Conservation (phyloP, 176 grass and related monocot genomes). For the Neostapfia colusana region DNA sequence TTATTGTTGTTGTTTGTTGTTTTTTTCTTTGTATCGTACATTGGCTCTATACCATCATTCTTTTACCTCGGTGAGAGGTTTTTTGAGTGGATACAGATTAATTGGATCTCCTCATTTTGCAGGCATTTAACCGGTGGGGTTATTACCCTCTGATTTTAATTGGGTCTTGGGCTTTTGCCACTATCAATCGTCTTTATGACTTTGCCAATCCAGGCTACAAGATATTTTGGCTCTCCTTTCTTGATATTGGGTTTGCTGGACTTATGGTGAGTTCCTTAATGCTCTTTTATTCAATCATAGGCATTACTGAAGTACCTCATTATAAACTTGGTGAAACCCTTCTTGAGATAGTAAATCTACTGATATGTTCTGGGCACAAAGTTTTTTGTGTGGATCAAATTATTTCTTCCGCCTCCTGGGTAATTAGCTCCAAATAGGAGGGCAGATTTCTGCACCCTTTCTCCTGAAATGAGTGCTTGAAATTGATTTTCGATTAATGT, state of each 20-base stretch:
- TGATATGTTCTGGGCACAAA: neutral
- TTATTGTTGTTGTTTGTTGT: no score
- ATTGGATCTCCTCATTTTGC: slow-evolving; percentile 20
- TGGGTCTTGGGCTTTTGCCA: slow-evolving; percentile 87
- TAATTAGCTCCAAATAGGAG: slow-evolving; percentile 15
- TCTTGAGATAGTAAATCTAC: neutral
- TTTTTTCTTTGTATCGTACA: no score
- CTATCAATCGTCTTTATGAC: slow-evolving; percentile 81
- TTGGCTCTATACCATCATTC: neutral
- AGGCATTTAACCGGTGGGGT: slow-evolving; percentile 94
- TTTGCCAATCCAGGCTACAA: slow-evolving; percentile 76
- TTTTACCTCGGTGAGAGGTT: neutral
- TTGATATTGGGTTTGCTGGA: slow-evolving; percentile 87
- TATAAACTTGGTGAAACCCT: neutral
- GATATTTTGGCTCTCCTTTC: slow-evolving; percentile 93
- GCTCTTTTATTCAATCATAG: slow-evolving; percentile 18
- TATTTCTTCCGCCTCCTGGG: neutral
- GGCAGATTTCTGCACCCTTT: neutral
- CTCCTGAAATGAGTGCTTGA: neutral
- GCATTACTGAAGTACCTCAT: slow-evolving; percentile 7
- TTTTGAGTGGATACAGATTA: slow-evolving; percentile 21
- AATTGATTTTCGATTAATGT: slow-evolving; percentile 8
- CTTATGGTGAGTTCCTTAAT: slow-evolving; percentile 72
- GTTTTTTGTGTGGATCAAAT: neutral
- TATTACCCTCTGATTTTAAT: slow-evolving; percentile 98